Evolutionary conservation across 2,329 filamentous ascomycete genomes (phyloP).

Genomic region (Fusarium pilosicola): DNA sequence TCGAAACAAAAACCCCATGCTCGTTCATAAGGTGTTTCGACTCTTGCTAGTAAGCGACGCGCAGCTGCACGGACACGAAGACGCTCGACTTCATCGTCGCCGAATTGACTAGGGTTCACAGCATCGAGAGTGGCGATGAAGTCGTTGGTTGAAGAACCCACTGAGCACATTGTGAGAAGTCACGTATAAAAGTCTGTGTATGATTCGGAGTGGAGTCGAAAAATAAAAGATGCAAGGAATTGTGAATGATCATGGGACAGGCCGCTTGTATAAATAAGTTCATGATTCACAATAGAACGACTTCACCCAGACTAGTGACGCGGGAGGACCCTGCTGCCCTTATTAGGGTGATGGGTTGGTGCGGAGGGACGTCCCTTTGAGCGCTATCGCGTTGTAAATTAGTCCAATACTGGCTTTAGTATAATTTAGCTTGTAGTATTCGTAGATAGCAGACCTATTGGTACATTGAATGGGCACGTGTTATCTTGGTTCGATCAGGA

Average conservation of each 20-base stretch:
- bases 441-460: neutral
- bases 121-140: conserved; percentile 19
- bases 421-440: neutral
- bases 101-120: conserved; percentile 1
- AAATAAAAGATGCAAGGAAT: neutral
- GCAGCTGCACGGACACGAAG: conserved; percentile 26
- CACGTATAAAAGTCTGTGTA: too few relatives aligned
- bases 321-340: neutral
- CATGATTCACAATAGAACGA: accelerated
- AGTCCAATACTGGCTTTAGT: neutral
- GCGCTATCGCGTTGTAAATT: neutral
- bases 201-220: neutral
- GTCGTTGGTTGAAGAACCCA: neutral
- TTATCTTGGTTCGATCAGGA: neutral
- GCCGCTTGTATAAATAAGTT: neutral
- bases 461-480: accelerated
- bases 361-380: accelerated
- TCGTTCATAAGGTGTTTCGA: conserved; percentile 27
- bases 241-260: neutral
- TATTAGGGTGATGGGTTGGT: neutral
- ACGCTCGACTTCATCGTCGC: conserved; percentile 26
- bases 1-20: conserved; percentile 36
- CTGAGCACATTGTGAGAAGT: neutral
- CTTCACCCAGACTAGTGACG: neutral
- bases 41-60: conserved; percentile 12